These are phyloP conservation scores for Oxalis stricta DNA, from an alignment of 441 rosid species.

Conservation along the genomic window DNA sequence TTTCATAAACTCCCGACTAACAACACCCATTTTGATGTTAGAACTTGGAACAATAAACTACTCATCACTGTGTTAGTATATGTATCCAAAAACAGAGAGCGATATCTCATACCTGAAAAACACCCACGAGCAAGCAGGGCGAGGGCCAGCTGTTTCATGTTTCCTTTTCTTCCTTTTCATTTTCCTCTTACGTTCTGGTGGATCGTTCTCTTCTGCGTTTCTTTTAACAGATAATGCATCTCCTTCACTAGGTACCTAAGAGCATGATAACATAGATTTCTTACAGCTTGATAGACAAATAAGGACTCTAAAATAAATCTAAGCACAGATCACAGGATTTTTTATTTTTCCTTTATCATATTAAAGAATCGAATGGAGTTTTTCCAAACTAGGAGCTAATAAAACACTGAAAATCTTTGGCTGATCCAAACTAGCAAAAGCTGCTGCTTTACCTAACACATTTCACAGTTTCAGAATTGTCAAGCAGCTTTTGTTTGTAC, in stretches of 20 bases:
- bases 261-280: not conserved
- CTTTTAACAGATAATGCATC: conserved; percentile 9
- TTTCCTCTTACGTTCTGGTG: conserved; percentile 18
- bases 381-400: no score
- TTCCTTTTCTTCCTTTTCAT: conserved; percentile 24
- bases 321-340: no score
- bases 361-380: no score
- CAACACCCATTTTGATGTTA: conserved; percentile 7
- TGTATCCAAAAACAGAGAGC: not conserved
- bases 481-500: no score
- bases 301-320: no score
- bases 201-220: conserved; percentile 13
- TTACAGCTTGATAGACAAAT: not conserved
- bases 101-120: conserved; percentile 22
- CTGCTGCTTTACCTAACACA: no score
- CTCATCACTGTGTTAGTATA: not conserved
- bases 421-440: no score
- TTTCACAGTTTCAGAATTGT: no score
- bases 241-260: conserved; percentile 26
- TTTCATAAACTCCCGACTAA: conserved; percentile 34
- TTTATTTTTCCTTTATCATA: no score
- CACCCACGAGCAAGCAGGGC: conserved; percentile 44
- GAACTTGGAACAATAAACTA: not conserved
- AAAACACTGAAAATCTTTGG: no score
- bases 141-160: conserved; percentile 20